Evolutionary conservation across 2,329 filamentous ascomycete species (phyloP), one percentile per base, ranked within the genome.

Genomic region (Pestalotiopsis sp.): DNA sequence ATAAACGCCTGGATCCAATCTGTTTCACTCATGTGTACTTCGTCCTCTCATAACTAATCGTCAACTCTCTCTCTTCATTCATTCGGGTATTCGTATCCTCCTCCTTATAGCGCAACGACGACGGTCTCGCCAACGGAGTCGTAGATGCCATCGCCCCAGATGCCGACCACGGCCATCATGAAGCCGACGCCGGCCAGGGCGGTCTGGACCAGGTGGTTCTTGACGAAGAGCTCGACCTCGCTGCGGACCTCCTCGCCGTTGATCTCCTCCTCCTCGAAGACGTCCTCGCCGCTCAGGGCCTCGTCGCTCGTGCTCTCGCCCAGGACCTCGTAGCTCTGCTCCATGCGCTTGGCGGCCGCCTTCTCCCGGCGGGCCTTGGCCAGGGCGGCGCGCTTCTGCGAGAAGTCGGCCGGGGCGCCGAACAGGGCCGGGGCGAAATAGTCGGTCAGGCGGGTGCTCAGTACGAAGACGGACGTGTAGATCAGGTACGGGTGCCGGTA

Each of bases 401-500:
- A 70, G 66, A 75, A 72, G 75, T 80, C 69, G 69, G 74, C 71
- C 11, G 75, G 70, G 57, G 76, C 64, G 31, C 76, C 72, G 70
- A 81, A 79, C 70, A 85, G 74, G 69, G 80, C 80, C 1, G 86
- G 84, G 17, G 86, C 80, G 56, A 89, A 75, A 27, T 81, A 78
- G 68, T 86, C 85, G 57, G 84, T 84, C 59, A 88, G 83, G 25
- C 86, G 86, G 59, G 92, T 89, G 52, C 92, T 83, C 52, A 86
- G 84, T 58, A 90, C 88, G 68, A 94, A 86, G 31, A 94, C 81
- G 2, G 91, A 90, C 14, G 94, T 94, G 90, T 96, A 98, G 69
- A 98, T 81, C 31, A 98, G 90, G 79, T 97, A 98, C 0, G 95
- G 95, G 79, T 98, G 95, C 78, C 92, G 90, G 74, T 89, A 86